A percentile compares a stretch with the other conserved stretches of the same genome.
Conservation (phyloP, 257 asterid genomes). For the Echium plantagineum region DNA sequence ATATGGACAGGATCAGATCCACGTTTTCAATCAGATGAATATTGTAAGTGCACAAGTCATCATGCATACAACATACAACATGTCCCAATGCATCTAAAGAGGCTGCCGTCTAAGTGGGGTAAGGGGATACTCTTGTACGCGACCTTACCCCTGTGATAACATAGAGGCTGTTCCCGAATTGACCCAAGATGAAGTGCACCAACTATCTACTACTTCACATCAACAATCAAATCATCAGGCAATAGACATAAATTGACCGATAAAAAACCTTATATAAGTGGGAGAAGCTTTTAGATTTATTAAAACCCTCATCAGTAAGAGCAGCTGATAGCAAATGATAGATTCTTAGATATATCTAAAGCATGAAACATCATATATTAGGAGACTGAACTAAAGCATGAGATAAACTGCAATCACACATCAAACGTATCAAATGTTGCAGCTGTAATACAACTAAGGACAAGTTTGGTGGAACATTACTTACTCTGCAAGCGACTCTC, state of each 20-base stretch:
- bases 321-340: background rate
- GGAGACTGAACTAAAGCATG: background rate
- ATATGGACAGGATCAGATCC: background rate
- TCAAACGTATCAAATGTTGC: background rate
- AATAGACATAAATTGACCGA: background rate
- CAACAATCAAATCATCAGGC: background rate
- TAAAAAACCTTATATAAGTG: background rate
- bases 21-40: background rate
- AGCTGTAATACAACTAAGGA: background rate
- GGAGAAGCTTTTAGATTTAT: background rate
- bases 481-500: slow-evolving; percentile 73
- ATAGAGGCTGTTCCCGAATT: no score
- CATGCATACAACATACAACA: background rate
- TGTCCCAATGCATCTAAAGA: no score
- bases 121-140: no score
- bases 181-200: no score
- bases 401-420: background rate
- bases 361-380: background rate
- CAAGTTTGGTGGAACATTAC: slow-evolving; percentile 12
- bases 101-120: no score
- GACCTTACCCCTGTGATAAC: no score
- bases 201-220: no score
- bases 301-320: background rate
- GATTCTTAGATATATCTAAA: background rate
- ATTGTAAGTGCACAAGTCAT: background rate